Evolutionary conservation across 169 alveolate species (phyloP).

Genomic region (Blepharisma undulans): DNA sequence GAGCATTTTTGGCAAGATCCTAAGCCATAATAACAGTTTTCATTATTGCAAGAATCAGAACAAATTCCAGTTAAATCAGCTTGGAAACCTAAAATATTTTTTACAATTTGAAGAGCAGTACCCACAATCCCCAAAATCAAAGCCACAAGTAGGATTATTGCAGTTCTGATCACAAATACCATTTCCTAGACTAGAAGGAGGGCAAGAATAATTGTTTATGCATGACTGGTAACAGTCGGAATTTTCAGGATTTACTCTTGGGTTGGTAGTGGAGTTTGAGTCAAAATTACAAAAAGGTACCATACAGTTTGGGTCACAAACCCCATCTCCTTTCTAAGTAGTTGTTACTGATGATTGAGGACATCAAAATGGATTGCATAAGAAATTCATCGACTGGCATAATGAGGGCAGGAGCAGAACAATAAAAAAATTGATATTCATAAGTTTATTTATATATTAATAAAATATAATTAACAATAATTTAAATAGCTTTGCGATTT

Average conservation of each 20-base stretch:
- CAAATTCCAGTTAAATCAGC: neutral
- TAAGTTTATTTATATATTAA: too few relatives aligned
- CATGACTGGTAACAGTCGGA: neutral
- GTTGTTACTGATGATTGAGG: neutral
- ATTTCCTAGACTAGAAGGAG: neutral
- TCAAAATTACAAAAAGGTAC: neutral
- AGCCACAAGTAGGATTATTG: neutral
- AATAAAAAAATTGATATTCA: neutral
- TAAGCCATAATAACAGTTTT: neutral
- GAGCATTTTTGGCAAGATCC: neutral
- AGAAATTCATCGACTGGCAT: neutral
- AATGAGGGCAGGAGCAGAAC: neutral
- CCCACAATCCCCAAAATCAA: constrained; percentile 21
- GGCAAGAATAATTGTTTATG: neutral
- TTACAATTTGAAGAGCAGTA: neutral
- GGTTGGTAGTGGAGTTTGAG: neutral
- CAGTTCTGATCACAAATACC: neutral
- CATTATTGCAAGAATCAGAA: neutral
- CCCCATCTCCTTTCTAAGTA: neutral
- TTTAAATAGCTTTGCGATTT: neutral
- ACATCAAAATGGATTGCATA: neutral
- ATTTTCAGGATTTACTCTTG: neutral
- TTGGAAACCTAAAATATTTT: neutral
- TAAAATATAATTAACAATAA: too few relatives aligned
- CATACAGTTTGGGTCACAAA: neutral